Evolutionary conservation across 768 basidiomycete genomes (phyloP), one percentile per base, ranked within the genome.

Genomic region (Termitomyces sp.): DNA sequence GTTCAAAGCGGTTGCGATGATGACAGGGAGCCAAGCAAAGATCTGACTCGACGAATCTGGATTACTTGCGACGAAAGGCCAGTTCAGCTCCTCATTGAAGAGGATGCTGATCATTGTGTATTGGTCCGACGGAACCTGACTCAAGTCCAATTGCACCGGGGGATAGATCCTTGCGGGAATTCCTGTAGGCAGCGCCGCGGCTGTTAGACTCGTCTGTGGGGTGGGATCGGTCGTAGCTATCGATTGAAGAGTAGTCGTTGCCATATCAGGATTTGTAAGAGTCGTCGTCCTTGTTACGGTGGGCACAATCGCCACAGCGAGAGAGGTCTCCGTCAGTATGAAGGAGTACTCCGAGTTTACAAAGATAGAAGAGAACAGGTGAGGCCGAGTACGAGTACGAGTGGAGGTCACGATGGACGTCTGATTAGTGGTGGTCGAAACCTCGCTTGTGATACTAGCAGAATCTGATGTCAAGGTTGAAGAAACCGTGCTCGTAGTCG

Each of bases 11-110:
- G 60, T 66, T 1, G 61, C 53, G 27, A 79, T 65, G 42, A 77
- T 65, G 0, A 63, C 25, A 1, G 92, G 91, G 52, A 87, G 71
- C 63, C 77, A 87, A 12, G 80, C 82, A 64, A 98, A 90, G 40
- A 98, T 76, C 72, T 98, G 91, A 45, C 79, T 85, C 2, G 82
- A 76, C 0, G 89, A 79, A 52, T 85, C 74, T 7, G 69, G 55
- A 56, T 75, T 83, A 13, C 60, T 59, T 38, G 84, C 81, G 4
- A 94, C 88, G 60, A 85, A 91, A 0, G 60, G 18, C 93, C 93
- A 95, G 53, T 78, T 79, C 56, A 94, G 72, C 22, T 55, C 62
- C 4, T 63, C 43, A 51, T 83, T 77, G 68, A 92, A 88, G 57
- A 91, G 62, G 38, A 95, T 62, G 49, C 79, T 87, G 66, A 93